Base-by-base conservation (phyloP, 2,329 filamentous ascomycete genomes). In the Sporothrix schenckii region DNA sequence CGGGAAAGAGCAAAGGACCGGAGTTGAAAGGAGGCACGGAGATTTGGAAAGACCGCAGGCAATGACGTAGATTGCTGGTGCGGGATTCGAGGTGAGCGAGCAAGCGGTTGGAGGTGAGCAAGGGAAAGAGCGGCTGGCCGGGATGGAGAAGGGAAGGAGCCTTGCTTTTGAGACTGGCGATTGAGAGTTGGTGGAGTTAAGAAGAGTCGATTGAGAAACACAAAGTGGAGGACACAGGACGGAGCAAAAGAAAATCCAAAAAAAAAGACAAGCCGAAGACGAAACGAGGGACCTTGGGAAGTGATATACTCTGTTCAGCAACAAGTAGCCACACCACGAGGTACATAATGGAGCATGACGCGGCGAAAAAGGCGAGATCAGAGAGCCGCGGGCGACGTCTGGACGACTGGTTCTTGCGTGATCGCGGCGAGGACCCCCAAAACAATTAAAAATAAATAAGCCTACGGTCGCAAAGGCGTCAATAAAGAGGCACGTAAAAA, bases 341-440 rank as follows among this genome's bases (percentile, higher is more conserved):
- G 49, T 16, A 44, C 14, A 61, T 39, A 50, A 49, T 41, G 19
- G 49, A 54, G 14, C 49, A n/a, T 19, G 30, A 65, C 44, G 27
- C 49, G 58, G 50, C 16, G 34, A 19, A 69, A 69, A 69, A 66
- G 69, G 30, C 65, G 69, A 68, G 69, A 58, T 50, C n/a, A 52
- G 21, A 41, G 49, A 21, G n/a, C 39, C 24, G 56, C 63, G 70
- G 58, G 44, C 49, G 47, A 60, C 61, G 67, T 34, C 52, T 50
- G 61, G 41, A 71, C 69, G 67, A 67, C 69, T 71, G 67, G 39
- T 61, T 69, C 70, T 72, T 72, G 70, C 70, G 70, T 72, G 70
- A 72, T 72, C 63, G 68, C 58, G 49, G 11, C 21, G 24, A 41
- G 44, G 61, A 19, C 63, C 1, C 34, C 39, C 60, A 30, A 27